Evolutionary conservation across 2,329 filamentous ascomycete species (phyloP), one percentile per base, ranked within the genome.

Genomic region (Sporothrix euskadiensis): DNA sequence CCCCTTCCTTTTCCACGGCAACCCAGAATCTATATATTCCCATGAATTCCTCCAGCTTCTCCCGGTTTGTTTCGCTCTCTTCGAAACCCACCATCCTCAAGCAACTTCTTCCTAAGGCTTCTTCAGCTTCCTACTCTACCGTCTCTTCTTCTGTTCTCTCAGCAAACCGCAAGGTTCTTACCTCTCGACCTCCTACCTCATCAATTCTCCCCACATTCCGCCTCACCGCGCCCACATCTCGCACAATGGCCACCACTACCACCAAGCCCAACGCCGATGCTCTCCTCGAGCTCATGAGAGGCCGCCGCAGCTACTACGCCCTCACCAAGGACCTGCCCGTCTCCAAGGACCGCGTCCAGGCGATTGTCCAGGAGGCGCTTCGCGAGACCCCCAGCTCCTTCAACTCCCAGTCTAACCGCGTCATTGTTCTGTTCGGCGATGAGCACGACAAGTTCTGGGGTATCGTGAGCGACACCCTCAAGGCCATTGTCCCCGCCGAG

Each of bases 371-470:
- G 81, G 81, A 88, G 77, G 85, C 89, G 72, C 85, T 96, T 77
- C 84, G 89, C 74, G 86, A 94, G 81, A 86, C 91, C 1, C 94
- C 94, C 57, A 91, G 89, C 71, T 90, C 91, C 76, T 98, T 97
- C 90, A 97, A 98, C 89, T 92, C 90, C 57, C 94, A 97, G 85
- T 90, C 90, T 77, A 91, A 92, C 77, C 91, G 94, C 74, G 84
- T 92, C 74, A 88, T 97, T 66, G 88, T 97, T 70, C 88, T 98
- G 72, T 87, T 96, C 79, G 91, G 92, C 79, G 88, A 88, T 75
- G 92, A 97, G 82, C 94, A 98, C 85, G 90, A 94, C 78, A 91
- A 92, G 84, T 89, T 97, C 78, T 98, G 94, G 95, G 90, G 93
- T 80, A 85, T 94, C 74, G 87, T 89, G 72, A 82, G 85, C 75